phyloP scores from a whole-genome alignment of 2,329 filamentous ascomycete genomes.

The Beauveria pseudobassiana region DNA sequence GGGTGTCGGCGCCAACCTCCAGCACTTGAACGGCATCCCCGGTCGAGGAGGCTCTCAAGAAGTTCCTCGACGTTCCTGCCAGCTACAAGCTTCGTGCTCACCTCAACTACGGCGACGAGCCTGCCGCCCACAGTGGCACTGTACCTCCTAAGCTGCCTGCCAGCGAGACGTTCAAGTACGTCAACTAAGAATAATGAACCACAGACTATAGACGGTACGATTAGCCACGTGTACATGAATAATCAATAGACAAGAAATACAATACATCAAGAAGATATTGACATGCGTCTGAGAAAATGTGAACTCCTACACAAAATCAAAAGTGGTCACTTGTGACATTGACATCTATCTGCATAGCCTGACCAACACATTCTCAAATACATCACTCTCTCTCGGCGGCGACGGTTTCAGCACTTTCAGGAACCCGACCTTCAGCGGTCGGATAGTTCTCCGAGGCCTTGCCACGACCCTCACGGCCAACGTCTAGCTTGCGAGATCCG shows the following conservation, averaged over 20 bases:
- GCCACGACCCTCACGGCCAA: background rate
- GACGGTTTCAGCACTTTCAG: background rate
- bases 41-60: conserved; percentile 9
- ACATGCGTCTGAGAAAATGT: background rate
- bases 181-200: background rate
- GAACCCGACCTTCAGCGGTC: background rate
- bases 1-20: conserved; percentile 79
- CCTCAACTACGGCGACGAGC: conserved; percentile 70
- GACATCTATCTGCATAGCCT: background rate
- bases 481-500: background rate
- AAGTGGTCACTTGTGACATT: too few species aligned
- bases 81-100: conserved; percentile 75
- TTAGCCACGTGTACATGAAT: background rate
- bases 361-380: background rate
- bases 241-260: background rate
- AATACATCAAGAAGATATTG: background rate
- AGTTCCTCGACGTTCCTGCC: conserved; percentile 58
- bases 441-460: background rate
- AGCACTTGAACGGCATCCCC: conserved; percentile 83
- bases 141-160: conserved; percentile 46
- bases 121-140: conserved; percentile 54
- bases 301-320: too few species aligned
- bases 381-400: background rate
- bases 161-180: conserved; percentile 43
- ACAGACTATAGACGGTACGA: conserved; percentile 1